Evolutionary conservation across 208 protist species (phyloP).

Genomic region (Trypanosoma vivax): DNA sequence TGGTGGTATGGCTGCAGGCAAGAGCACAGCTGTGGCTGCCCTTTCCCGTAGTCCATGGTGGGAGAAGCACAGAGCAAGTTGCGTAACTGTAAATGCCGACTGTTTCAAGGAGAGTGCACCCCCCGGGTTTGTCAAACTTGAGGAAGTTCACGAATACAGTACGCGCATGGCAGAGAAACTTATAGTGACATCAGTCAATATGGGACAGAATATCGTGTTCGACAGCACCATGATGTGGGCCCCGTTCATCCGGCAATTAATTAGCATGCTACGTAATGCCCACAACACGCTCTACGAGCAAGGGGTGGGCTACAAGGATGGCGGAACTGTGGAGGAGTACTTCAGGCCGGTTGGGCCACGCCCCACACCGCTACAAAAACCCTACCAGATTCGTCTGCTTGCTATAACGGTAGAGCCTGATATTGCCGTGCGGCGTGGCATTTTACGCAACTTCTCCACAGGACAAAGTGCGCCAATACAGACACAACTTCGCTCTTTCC

Average conservation of each 20-base stretch:
- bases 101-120: slow-evolving; percentile 59
- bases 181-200: slow-evolving; percentile 74
- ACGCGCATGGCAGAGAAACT: slow-evolving; percentile 69
- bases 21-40: slow-evolving; percentile 71
- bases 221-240: slow-evolving; percentile 90
- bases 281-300: slow-evolving; percentile 60
- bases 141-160: slow-evolving; percentile 44
- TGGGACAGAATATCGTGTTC: slow-evolving; percentile 75
- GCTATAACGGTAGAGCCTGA: slow-evolving; percentile 85
- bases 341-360: slow-evolving; percentile 38
- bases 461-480: slow-evolving; percentile 74
- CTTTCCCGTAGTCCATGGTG: slow-evolving; percentile 72
- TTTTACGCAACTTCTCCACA: slow-evolving; percentile 77
- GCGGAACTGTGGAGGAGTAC: slow-evolving; percentile 54
- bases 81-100: slow-evolving; percentile 77
- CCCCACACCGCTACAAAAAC: slow-evolving; percentile 24
- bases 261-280: slow-evolving; percentile 74
- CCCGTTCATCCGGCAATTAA: slow-evolving; percentile 74
- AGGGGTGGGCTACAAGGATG: slow-evolving; percentile 51
- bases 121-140: slow-evolving; percentile 11
- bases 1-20: slow-evolving; percentile 86
- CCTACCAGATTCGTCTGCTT: slow-evolving; percentile 71
- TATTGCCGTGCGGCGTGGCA: slow-evolving; percentile 76
- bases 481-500: slow-evolving; percentile 79
- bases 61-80: slow-evolving; percentile 60